Base-by-base conservation (phyloP, 352 stramenopile genomes). In the Phytophthora multivora region DNA sequence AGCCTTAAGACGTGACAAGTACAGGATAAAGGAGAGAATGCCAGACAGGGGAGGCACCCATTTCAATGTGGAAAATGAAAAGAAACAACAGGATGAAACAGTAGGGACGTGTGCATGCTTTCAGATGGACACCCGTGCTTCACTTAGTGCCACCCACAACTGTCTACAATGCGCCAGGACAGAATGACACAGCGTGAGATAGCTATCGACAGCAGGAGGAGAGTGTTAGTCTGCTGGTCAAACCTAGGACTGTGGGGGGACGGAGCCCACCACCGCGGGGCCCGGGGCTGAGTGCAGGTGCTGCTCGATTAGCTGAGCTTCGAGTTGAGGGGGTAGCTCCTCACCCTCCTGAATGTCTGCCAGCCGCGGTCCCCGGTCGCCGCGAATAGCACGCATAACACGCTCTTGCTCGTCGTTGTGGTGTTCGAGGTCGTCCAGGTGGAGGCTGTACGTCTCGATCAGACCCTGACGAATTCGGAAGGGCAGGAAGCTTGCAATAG, bases 401-500 rank as follows among this genome's bases (percentile, higher is more conserved):
- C 84, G 82, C 73, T 93, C 84, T 68, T 93, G 80, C 65, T 93
- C 84, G 51, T 89, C 78, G 40, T 77, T 83, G 67, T 93, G 84
- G 66, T 93, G 84, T 69, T 93, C 84, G 36, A 93, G 65, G 58
- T 95, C 86, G 57, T 95, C 86, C 47, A 93, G 63, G 51, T 95
- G 88, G 49, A 95, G 76, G 50, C 86, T 95, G 73, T 95, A 95
- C 13, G 86, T 95, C 63, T 95, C 84, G 59, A 95, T 95, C 28
- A 95, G 74, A 13, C 86, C 86, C 59, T 95, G 86, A 21, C 83
- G 84, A 68, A 95, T 95, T 43, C 86, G 86, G 59, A 91, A 93
- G 13, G 86, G 86, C 39, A 95, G 53, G 59, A 72, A 95, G 59
- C 79, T 87, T 46, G 83, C 79, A 53, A 95, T 88, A 11, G 86